These are phyloP conservation scores for Strobilomyces confusus DNA, from an alignment of 768 basidiomycete species.

Conservation along the genomic window DNA sequence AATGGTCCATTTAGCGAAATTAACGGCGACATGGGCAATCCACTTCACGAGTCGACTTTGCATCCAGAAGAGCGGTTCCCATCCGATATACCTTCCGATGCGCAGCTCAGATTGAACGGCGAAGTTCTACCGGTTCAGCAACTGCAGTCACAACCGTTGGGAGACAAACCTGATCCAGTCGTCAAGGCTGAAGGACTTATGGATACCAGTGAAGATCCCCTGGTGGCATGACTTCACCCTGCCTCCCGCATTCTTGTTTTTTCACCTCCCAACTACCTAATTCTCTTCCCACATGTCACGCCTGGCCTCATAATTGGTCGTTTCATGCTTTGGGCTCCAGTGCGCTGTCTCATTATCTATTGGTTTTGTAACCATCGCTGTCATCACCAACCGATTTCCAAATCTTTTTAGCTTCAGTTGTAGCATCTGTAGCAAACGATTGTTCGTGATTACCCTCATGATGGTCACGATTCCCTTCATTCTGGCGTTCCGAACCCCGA, in stretches of 20 bases:
- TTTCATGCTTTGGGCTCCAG: conserved; percentile 20
- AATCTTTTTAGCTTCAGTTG: conserved; percentile 22
- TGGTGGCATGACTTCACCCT: conserved; percentile 32
- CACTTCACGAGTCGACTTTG: conserved; percentile 24
- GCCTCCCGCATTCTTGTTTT: background rate
- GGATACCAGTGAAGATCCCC: conserved; percentile 61
- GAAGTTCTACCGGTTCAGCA: conserved; percentile 46
- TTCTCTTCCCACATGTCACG: conserved; percentile 5
- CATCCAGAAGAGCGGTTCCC: conserved; percentile 10
- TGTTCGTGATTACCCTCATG: conserved; percentile 34
- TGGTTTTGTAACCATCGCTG: conserved; percentile 27
- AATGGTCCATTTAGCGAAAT: conserved; percentile 26
- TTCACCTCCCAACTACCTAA: conserved; percentile 1
- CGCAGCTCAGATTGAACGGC: conserved; percentile 45
- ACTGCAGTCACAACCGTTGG: conserved; percentile 45
- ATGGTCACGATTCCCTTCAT: conserved; percentile 30
- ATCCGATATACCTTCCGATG: conserved; percentile 46
- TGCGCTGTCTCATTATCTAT: conserved; percentile 30
- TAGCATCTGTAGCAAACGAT: conserved; percentile 32
- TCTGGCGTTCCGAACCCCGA: conserved; percentile 23
- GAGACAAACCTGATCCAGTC: conserved; percentile 51
- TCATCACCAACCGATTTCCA: conserved; percentile 26
- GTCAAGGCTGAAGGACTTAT: conserved; percentile 62
- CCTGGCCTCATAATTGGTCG: conserved; percentile 7
- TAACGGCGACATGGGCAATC: conserved; percentile 34